Evolutionary conservation across 495 filamentous ascomycete genomes (phyloP).

Genomic region (Penicillium goetzii): DNA sequence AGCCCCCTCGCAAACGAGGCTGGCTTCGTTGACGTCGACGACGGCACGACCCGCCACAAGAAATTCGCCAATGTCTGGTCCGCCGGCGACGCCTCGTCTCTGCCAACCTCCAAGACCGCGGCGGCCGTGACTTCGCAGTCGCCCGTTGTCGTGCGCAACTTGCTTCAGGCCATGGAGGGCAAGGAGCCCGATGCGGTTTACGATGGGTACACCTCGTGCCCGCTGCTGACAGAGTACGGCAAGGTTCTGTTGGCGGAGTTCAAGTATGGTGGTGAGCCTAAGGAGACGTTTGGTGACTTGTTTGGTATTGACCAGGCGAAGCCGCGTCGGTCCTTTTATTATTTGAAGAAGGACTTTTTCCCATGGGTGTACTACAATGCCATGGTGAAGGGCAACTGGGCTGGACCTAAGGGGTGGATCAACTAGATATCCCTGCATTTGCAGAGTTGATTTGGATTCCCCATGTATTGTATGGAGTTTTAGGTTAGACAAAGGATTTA

Average conservation of each 20-base stretch:
- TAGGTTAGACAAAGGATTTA: neutral
- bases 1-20: constrained; percentile 60
- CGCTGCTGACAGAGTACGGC: constrained; percentile 65
- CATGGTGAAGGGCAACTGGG: constrained; percentile 67
- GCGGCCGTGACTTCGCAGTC: constrained; percentile 68
- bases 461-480: constrained; percentile 10
- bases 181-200: constrained; percentile 56
- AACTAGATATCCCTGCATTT: constrained; percentile 17
- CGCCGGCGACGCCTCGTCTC: constrained; percentile 66
- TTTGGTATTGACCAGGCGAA: constrained; percentile 61
- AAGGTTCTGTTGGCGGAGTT: constrained; percentile 73
- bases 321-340: constrained; percentile 61
- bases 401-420: constrained; percentile 59
- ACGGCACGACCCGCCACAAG: constrained; percentile 61
- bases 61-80: constrained; percentile 70
- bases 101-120: constrained; percentile 70
- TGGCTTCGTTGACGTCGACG: constrained; percentile 67
- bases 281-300: constrained; percentile 65
- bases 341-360: constrained; percentile 75
- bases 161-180: constrained; percentile 57
- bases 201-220: constrained; percentile 73
- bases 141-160: constrained; percentile 61
- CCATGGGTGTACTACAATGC: constrained; percentile 64
- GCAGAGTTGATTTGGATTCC: constrained; percentile 7
- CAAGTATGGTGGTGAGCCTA: constrained; percentile 71